Evolutionary conservation across 2,329 filamentous ascomycete species (phyloP).

Genomic region (Colletotrichum nymphaeae): DNA sequence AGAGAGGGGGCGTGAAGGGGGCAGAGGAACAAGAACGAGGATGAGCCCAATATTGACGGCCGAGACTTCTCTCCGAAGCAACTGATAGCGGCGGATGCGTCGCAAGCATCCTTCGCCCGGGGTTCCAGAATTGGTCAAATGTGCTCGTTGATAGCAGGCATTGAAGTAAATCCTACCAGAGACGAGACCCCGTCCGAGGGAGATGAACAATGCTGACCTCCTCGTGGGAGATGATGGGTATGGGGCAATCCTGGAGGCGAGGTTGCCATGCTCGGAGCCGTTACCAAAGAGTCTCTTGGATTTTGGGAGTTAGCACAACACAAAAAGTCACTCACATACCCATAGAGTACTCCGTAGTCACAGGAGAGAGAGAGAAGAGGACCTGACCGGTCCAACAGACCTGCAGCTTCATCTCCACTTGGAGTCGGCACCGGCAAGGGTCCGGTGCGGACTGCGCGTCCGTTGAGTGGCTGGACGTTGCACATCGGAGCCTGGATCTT

Average conservation of each 20-base stretch:
- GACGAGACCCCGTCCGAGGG: slow-evolving; percentile 2
- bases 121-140: not conserved
- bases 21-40: not conserved
- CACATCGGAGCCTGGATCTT: slow-evolving; percentile 13
- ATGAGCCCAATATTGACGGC: slow-evolving; percentile 5
- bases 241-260: not conserved
- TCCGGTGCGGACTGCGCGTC: slow-evolving; percentile 9
- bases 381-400: slow-evolving; percentile 2
- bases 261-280: not conserved
- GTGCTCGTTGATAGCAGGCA: slow-evolving; percentile 4
- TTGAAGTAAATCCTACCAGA: not conserved
- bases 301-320: not conserved
- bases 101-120: slow-evolving; percentile 7
- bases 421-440: slow-evolving; percentile 19
- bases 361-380: not conserved
- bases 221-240: not conserved
- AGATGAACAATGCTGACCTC: slow-evolving; percentile 27
- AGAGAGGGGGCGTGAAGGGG: slow-evolving; percentile 6
- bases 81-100: not conserved
- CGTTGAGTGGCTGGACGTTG: slow-evolving; percentile 28
- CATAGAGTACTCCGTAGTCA: not conserved
- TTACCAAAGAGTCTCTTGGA: not conserved
- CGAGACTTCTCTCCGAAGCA: slow-evolving; percentile 1
- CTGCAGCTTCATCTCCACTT: slow-evolving; percentile 27
- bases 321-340: not conserved